These are phyloP conservation scores for Candida sp. DNA, from an alignment of 1,139 yeast species.

Conservation along the genomic window DNA sequence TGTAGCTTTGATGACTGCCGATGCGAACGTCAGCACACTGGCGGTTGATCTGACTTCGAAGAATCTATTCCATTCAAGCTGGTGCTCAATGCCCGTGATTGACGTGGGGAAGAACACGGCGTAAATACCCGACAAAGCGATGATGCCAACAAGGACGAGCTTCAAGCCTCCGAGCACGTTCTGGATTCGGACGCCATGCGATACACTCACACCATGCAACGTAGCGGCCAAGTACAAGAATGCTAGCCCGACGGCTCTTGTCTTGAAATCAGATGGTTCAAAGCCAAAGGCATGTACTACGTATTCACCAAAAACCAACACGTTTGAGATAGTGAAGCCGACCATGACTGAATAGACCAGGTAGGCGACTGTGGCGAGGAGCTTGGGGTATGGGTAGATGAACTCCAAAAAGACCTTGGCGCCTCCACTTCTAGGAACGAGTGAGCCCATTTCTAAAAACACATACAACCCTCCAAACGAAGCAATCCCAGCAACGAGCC, in stretches of 20 bases:
- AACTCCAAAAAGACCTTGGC: slow-evolving; percentile 72
- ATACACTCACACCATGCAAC: slow-evolving; percentile 58
- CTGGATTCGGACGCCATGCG: slow-evolving; percentile 57
- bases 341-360: slow-evolving; percentile 61
- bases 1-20: slow-evolving; percentile 61
- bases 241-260: slow-evolving; percentile 47
- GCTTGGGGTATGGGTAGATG: slow-evolving; percentile 61
- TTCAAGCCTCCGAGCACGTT: slow-evolving; percentile 62
- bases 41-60: slow-evolving; percentile 30
- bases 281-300: slow-evolving; percentile 53
- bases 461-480: slow-evolving; percentile 71
- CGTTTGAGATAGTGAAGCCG: slow-evolving; percentile 68
- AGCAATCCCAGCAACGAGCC: slow-evolving; percentile 63
- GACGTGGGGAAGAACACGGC: slow-evolving; percentile 47
- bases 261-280: slow-evolving; percentile 37
- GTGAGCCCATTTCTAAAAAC: slow-evolving; percentile 69
- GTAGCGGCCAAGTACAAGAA: slow-evolving; percentile 46
- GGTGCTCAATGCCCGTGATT: slow-evolving; percentile 44
- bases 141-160: slow-evolving; percentile 47
- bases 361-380: slow-evolving; percentile 63
- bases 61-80: slow-evolving; percentile 37
- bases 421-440: slow-evolving; percentile 78
- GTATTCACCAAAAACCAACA: slow-evolving; percentile 76
- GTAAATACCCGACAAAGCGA: slow-evolving; percentile 55
- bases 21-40: slow-evolving; percentile 50